phyloP scores from a whole-genome alignment of 306 rosid species.

The Lathyrus aphaca region DNA sequence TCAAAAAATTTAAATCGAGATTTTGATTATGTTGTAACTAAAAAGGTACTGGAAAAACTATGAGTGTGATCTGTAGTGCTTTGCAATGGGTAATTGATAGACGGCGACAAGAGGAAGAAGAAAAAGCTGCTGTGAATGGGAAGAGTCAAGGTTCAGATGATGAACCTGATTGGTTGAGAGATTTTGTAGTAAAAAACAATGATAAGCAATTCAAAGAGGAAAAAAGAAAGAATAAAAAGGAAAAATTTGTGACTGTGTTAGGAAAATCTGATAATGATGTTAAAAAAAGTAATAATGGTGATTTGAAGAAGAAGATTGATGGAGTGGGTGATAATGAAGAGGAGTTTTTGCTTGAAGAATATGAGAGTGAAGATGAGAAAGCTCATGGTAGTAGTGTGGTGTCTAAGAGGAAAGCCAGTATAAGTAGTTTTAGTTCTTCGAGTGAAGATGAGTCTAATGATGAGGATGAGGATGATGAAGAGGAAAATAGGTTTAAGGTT shows the following conservation, averaged over 20 bases:
- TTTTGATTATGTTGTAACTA: slow-evolving; percentile 18
- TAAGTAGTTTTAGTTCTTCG: slow-evolving; percentile 52
- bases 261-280: slow-evolving; percentile 34
- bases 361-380: slow-evolving; percentile 79
- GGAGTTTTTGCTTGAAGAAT: slow-evolving; percentile 81
- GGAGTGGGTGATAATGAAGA: slow-evolving; percentile 55
- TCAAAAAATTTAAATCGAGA: neutral
- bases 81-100: slow-evolving; percentile 86
- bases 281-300: neutral
- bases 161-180: slow-evolving; percentile 94
- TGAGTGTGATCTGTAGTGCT: slow-evolving; percentile 89
- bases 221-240: slow-evolving; percentile 43
- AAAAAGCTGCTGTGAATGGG: slow-evolving; percentile 30
- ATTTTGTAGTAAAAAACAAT: slow-evolving; percentile 50
- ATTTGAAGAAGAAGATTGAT: slow-evolving; percentile 37
- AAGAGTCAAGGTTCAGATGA: slow-evolving; percentile 58
- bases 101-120: slow-evolving; percentile 47
- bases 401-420: slow-evolving; percentile 64
- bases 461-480: slow-evolving; percentile 50
- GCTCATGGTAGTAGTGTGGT: slow-evolving; percentile 37
- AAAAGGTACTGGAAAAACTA: slow-evolving; percentile 90
- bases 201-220: slow-evolving; percentile 42
- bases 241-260: slow-evolving; percentile 38
- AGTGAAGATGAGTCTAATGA: slow-evolving; percentile 66
- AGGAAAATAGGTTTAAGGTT: slow-evolving; percentile 64